A percentile compares a stretch with the other conserved stretches of the same genome.
Evolutionary conservation across 2,329 filamentous ascomycete genomes (phyloP).

Genomic region (Pseudogymnoascus sp.): DNA sequence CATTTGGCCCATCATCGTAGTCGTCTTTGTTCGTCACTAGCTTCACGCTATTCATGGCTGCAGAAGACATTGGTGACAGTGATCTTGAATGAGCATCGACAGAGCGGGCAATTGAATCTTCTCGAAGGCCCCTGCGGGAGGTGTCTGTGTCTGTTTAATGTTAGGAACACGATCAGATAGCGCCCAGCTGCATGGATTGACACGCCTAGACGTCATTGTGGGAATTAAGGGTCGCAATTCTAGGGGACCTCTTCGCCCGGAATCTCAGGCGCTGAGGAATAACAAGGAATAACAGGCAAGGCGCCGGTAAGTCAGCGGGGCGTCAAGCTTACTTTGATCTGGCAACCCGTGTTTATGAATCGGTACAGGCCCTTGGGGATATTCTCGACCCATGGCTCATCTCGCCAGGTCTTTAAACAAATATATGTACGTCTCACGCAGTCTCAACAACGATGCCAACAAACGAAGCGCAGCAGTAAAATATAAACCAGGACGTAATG

Average conservation of each 20-base stretch:
- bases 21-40: slow-evolving; percentile 7
- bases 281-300: not conserved
- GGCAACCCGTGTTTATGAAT: slow-evolving; percentile 6
- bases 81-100: slow-evolving; percentile 19
- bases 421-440: slow-evolving; percentile 5
- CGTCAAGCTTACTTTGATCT: slow-evolving; percentile 2
- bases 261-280: not conserved
- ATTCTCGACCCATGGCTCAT: slow-evolving; percentile 6
- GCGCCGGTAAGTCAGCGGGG: not conserved
- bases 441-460: slow-evolving; percentile 1
- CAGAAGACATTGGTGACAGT: slow-evolving; percentile 21
- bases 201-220: slow-evolving; percentile 5
- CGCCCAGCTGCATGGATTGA: slow-evolving; percentile 1
- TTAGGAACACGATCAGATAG: not conserved
- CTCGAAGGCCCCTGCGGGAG: not conserved
- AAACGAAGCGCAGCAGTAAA: not conserved
- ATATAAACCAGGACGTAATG: not conserved
- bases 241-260: slow-evolving; percentile 2
- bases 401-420: not conserved
- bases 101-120: slow-evolving; percentile 3
- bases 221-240: slow-evolving; percentile 2
- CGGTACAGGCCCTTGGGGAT: slow-evolving; percentile 1
- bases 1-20: not conserved
- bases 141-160: not conserved
- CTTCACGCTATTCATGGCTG: slow-evolving; percentile 23